These are phyloP conservation scores for Leccinellum rugosiceps DNA, from an alignment of 768 basidiomycete species.

Conservation along the genomic window DNA sequence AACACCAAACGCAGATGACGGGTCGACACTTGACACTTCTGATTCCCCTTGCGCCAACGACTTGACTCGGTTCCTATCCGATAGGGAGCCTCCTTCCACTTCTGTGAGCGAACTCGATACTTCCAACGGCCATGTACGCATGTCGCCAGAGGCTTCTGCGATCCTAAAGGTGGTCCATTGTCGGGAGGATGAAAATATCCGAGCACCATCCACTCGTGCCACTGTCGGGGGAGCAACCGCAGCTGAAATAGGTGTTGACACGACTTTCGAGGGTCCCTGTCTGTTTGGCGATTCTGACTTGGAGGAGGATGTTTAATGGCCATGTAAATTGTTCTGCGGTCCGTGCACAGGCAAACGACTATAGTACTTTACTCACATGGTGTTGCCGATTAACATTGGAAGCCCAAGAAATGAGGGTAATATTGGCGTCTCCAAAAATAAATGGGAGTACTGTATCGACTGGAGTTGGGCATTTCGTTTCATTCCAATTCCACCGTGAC, in stretches of 20 bases:
- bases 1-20: neutral
- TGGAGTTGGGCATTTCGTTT: neutral
- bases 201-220: neutral
- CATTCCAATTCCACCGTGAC: no score
- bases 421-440: neutral
- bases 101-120: neutral
- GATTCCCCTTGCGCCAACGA: neutral
- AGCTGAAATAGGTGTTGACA: slow-evolving; percentile 1
- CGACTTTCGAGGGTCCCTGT: slow-evolving; percentile 24
- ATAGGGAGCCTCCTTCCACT: neutral
- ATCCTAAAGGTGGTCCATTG: neutral
- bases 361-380: neutral
- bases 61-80: neutral
- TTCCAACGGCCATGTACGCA: neutral
- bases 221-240: neutral
- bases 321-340: neutral
- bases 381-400: neutral
- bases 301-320: slow-evolving; percentile 20
- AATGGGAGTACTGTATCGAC: neutral
- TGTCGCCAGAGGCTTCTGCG: neutral
- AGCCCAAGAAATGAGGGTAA: neutral
- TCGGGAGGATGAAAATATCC: neutral
- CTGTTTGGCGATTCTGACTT: slow-evolving; percentile 31
- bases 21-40: neutral
- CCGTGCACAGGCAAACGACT: neutral